A percentile compares a stretch with the other conserved stretches of the same genome.
These are phyloP conservation scores for Trichophyton rubrum DNA, from an alignment of 2,329 filamentous ascomycete genomes.

Conservation along the genomic window DNA sequence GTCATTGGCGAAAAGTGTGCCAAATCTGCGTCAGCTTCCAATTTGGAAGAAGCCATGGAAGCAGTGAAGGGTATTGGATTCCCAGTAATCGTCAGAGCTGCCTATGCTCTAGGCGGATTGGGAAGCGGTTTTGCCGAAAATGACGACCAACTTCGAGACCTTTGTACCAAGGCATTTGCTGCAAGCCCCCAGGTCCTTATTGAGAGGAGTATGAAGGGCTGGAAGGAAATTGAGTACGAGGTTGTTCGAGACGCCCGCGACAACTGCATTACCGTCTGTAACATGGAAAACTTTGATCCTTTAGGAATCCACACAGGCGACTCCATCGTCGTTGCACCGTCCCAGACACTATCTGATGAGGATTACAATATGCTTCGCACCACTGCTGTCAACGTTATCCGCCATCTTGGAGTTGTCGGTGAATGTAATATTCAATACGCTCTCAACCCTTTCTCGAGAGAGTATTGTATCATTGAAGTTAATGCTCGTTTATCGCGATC, in stretches of 20 bases:
- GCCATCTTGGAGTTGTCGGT: conserved; percentile 90
- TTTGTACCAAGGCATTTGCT: conserved; percentile 90
- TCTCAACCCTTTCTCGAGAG: conserved; percentile 82
- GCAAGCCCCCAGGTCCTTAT: conserved; percentile 93
- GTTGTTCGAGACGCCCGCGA: conserved; percentile 90
- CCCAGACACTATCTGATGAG: conserved; percentile 90
- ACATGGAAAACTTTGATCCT: conserved; percentile 99
- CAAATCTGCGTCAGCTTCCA: conserved; percentile 88
- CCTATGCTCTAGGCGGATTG: conserved; percentile 87
- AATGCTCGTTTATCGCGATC: conserved; percentile 93
- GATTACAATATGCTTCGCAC: conserved; percentile 99
- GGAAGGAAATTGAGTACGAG: conserved; percentile 99
- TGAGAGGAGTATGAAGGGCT: conserved; percentile 97
- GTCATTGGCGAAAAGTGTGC: conserved; percentile 96
- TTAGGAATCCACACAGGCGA: conserved; percentile 96
- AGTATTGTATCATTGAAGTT: conserved; percentile 99
- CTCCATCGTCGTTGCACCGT: conserved; percentile 94
- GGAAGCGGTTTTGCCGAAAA: conserved; percentile 93
- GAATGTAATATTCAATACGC: conserved; percentile 99
- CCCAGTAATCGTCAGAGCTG: conserved; percentile 92
- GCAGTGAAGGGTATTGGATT: conserved; percentile 87
- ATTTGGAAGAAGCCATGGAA: conserved; percentile 73
- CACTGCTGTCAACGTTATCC: conserved; percentile 91
- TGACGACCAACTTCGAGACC: conserved; percentile 64
- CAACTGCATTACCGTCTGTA: conserved; percentile 98